Evolutionary conservation across 202 grass and related monocot genomes (phyloP), one percentile per base, ranked within the genome.

Genomic region (Musa balbisiana): DNA sequence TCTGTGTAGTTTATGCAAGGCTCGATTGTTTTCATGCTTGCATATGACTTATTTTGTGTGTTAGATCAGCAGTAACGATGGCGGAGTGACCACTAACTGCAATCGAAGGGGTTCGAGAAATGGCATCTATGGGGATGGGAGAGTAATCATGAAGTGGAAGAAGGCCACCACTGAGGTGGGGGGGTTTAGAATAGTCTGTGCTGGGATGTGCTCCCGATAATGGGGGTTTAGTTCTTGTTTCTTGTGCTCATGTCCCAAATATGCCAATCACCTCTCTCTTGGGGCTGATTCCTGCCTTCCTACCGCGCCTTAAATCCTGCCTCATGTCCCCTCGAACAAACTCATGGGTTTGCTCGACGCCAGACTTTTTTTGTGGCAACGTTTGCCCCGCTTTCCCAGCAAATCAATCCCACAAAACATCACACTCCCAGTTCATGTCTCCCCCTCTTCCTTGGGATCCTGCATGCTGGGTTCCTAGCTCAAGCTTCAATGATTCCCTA

Each of bases 251-350:
- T 87, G 84, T 75, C 77, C 94, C 88, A 86, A 79, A 89, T 93
- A 89, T 93, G 74, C 86, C 88, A 87, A 86, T 87, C 76, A 84
- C 80, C 73, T 91, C 79, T 97, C 90, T 87, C 86, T 85, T 72
- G 53, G 82, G 85, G 80, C 73, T 83, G 85, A 91, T 65, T 64
- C 59, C 66, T 33, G 52, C 79, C 21, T 86, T 76, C 73, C 73
- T 62, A 71, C 87, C 83, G 84, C 90, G 86, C 90, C 91, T 84
- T 93, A 89, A 93, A 87, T 89, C 81, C 84, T 98, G 94, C 83
- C 84, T 77, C 86, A 76, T 98, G 90, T 93, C 88, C 86, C 94
- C 94, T 91, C 90, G 91, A 93, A 98, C 94, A 98, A 98, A 89
- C 87, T 93, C 91, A 93, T 98, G 85, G 90, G 83, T 89, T 83